Percentiles rank a stretch among this genome's conserved stretches.
Conservation (phyloP, 768 basidiomycete genomes). For the Lentinula sp. region DNA sequence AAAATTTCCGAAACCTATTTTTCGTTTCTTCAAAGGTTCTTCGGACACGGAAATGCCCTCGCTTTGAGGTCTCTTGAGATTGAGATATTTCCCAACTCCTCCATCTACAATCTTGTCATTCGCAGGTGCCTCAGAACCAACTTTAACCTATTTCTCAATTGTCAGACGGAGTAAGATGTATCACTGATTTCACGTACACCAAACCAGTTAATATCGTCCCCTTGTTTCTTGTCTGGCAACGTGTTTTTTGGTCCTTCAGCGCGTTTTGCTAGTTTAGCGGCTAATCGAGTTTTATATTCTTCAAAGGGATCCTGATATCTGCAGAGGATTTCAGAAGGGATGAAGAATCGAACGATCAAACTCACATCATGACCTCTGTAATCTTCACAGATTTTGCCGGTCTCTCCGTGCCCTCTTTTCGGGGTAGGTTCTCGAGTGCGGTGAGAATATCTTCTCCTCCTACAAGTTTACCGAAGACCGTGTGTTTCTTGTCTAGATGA, state of each 20-base stretch:
- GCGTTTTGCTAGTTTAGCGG: slow-evolving; percentile 66
- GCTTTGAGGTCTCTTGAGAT: slow-evolving; percentile 40
- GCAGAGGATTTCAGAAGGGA: slow-evolving; percentile 8
- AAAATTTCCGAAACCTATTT: slow-evolving; percentile 88
- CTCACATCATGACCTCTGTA: slow-evolving; percentile 81
- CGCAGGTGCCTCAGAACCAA: slow-evolving; percentile 43
- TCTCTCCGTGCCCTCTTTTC: slow-evolving; percentile 81
- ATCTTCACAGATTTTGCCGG: slow-evolving; percentile 84
- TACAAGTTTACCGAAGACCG: slow-evolving; percentile 95
- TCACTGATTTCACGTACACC: slow-evolving; percentile 27
- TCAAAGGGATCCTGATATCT: slow-evolving; percentile 96
- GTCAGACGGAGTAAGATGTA: not conserved
- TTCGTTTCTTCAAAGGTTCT: slow-evolving; percentile 64
- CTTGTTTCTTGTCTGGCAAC: slow-evolving; percentile 44
- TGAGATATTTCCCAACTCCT: slow-evolving; percentile 79
- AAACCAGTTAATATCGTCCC: slow-evolving; percentile 82
- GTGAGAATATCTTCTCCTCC: slow-evolving; percentile 91
- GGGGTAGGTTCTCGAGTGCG: slow-evolving; percentile 73
- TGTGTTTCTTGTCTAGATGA: slow-evolving; percentile 89
- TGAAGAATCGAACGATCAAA: slow-evolving; percentile 8
- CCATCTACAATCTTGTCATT: slow-evolving; percentile 26
- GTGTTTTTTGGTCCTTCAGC: slow-evolving; percentile 21
- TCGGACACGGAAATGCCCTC: slow-evolving; percentile 15
- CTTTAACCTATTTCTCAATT: slow-evolving; percentile 38
- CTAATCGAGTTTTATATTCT: slow-evolving; percentile 79